Conservation (phyloP, 169 alveolate species). For the Plasmodium malariae region DNA sequence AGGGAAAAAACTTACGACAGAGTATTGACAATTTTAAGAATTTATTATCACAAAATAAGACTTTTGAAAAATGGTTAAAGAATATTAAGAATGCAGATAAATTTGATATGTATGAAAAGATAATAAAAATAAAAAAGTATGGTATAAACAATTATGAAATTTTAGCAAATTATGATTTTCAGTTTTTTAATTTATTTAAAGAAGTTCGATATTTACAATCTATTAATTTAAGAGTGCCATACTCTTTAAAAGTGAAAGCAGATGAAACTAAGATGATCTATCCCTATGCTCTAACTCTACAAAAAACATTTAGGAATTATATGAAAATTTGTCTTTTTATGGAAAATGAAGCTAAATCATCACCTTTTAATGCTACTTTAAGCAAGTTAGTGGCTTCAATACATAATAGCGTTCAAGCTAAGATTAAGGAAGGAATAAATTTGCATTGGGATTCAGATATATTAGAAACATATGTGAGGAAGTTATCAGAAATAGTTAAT, state of each 20-base stretch:
- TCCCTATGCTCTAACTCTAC: slow-evolving; percentile 88
- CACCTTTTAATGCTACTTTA: slow-evolving; percentile 60
- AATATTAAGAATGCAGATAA: slow-evolving; percentile 68
- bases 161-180: slow-evolving; percentile 80
- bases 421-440: slow-evolving; percentile 80
- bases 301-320: slow-evolving; percentile 91
- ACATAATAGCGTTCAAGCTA: slow-evolving; percentile 74
- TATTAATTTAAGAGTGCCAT: slow-evolving; percentile 90
- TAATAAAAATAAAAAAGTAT: slow-evolving; percentile 64
- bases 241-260: slow-evolving; percentile 91
- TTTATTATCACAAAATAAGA: slow-evolving; percentile 87
- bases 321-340: slow-evolving; percentile 73
- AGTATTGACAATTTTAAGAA: slow-evolving; percentile 93
- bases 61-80: slow-evolving; percentile 78
- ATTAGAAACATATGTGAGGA: slow-evolving; percentile 79
- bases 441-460: slow-evolving; percentile 82
- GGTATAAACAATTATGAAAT: slow-evolving; percentile 77
- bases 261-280: slow-evolving; percentile 94
- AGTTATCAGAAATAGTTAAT: slow-evolving; percentile 78
- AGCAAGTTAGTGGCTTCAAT: slow-evolving; percentile 63
- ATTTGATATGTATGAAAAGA: slow-evolving; percentile 74
- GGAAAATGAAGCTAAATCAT: slow-evolving; percentile 57
- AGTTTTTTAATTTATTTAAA: slow-evolving; percentile 77
- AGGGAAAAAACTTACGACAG: slow-evolving; percentile 94
- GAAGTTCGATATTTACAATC: slow-evolving; percentile 88